Evolutionary conservation across 106 monocot genomes (phyloP), one percentile per base, ranked within the genome.

Genomic region (Dendrobium huoshanense): DNA sequence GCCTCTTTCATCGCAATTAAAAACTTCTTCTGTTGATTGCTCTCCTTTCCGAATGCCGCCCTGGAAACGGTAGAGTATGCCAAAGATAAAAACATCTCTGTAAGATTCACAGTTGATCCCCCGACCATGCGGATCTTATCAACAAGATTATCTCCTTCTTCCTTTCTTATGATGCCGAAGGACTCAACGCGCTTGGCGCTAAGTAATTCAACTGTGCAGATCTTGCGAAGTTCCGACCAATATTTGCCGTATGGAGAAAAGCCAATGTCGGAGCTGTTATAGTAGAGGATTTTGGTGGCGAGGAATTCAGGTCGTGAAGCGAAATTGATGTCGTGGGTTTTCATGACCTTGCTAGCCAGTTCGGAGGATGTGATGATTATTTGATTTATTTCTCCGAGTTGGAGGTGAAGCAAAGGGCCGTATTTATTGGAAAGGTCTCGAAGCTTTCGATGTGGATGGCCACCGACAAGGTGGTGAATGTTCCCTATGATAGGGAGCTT

Each of bases 321-420:
- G 54, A 77, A 77, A 5, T 51, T 55, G 54, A 77, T 10, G 77
- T 77, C 77, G 13, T 77, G 77, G 51, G 77, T 77, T 27, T 77
- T 77, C 27, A 55, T 54, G 18, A 77, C 77, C 51, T 77, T 27
- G 54, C 54, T 0, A 25, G 27, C 51, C 4, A 7, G 59, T 18
- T 83, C 78, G 5, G 59, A 19, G 8, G 83, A 83, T 16, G 79
- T 78, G 56, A 68, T 54, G 18, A 79, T 79, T 7, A 73, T 18
- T 27, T 31, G 78, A 20, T 55, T 29, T 29, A 79, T 20, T 55
- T 79, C 54, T 15, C 79, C 83, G 59, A 79, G 59, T 18, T 37
- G 8, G 65, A 84, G 77, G 42, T n/a, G 56, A 20, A 54, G 51
- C 9, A 77, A 16, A 17, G 77, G 77, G 51, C 77, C 77, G 15